These are phyloP conservation scores for Mallotus nudiflorus DNA, from an alignment of 345 rosid species.

Conservation along the genomic window DNA sequence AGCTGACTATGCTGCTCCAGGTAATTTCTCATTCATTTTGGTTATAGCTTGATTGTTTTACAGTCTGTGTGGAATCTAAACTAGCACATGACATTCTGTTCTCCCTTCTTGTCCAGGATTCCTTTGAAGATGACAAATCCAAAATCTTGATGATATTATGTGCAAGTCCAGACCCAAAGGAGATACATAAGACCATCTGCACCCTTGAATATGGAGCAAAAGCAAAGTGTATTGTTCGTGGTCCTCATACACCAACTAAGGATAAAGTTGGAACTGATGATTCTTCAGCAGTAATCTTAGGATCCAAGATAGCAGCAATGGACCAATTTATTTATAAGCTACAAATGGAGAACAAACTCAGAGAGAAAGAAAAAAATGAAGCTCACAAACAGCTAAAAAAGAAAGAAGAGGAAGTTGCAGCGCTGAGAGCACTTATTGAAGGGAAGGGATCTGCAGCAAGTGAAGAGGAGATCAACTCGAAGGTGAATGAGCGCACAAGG, in stretches of 20 bases:
- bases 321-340: conserved; percentile 82
- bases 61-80: not conserved
- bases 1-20: conserved; percentile 93
- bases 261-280: conserved; percentile 68
- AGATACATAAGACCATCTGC: conserved; percentile 91
- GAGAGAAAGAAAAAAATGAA: conserved; percentile 76
- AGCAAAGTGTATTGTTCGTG: conserved; percentile 93
- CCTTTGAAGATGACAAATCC: conserved; percentile 94
- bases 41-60: conserved; percentile 2
- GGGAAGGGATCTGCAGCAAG: conserved; percentile 49
- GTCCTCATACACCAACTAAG: conserved; percentile 70
- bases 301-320: conserved; percentile 84
- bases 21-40: conserved; percentile 30
- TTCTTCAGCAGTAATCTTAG: conserved; percentile 57
- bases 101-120: conserved; percentile 56
- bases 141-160: conserved; percentile 93
- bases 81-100: not conserved
- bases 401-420: conserved; percentile 84
- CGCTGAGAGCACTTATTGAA: conserved; percentile 52
- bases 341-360: conserved; percentile 78
- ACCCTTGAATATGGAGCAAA: conserved; percentile 98
- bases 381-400: conserved; percentile 66
- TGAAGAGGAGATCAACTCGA: conserved; percentile 74
- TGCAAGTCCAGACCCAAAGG: conserved; percentile 97
- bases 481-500: conserved; percentile 64